A percentile compares a stretch with the other conserved stretches of the same genome.
Evolutionary conservation across 2,329 filamentous ascomycete genomes (phyloP).

Genomic region (Arthroderma sp.): DNA sequence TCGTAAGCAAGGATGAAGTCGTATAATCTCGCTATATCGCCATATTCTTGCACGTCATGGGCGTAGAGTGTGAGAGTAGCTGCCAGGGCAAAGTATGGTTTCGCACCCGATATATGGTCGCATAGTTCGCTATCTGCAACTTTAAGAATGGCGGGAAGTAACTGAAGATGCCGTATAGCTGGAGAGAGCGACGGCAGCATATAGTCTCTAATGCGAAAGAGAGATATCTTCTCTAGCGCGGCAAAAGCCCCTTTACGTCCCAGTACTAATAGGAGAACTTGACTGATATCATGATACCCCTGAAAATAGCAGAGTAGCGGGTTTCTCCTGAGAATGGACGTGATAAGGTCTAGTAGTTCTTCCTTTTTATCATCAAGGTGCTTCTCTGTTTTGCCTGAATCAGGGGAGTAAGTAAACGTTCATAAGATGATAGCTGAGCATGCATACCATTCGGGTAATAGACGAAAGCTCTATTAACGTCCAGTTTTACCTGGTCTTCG

Average conservation of each 20-base stretch:
- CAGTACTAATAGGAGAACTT: constrained; percentile 82
- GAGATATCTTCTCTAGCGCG: constrained; percentile 66
- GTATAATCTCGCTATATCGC: constrained; percentile 78
- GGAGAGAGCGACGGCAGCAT: constrained; percentile 83
- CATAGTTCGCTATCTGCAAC: constrained; percentile 59
- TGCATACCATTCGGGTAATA: constrained; percentile 58
- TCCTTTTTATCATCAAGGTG: constrained; percentile 58
- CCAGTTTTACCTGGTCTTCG: constrained; percentile 80
- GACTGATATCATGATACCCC: constrained; percentile 96
- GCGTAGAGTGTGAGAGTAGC: constrained; percentile 92
- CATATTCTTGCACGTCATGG: constrained; percentile 84
- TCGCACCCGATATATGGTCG: constrained; percentile 59
- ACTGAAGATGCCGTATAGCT: constrained; percentile 68
- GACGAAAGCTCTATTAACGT: constrained; percentile 92
- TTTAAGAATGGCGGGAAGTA: constrained; percentile 70
- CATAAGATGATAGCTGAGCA: constrained; percentile 6
- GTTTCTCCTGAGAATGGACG: constrained; percentile 62
- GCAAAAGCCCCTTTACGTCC: constrained; percentile 46
- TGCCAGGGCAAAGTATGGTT: constrained; percentile 87
- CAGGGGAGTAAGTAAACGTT: constrained; percentile 11
- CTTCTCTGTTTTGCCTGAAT: constrained; percentile 52
- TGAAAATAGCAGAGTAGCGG: constrained; percentile 92
- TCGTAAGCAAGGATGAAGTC: constrained; percentile 80
- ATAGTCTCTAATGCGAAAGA: constrained; percentile 87
- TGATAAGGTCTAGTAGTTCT: constrained; percentile 69